Conservation (phyloP, 176 grass and related monocot genomes). For the Areca catechu region DNA sequence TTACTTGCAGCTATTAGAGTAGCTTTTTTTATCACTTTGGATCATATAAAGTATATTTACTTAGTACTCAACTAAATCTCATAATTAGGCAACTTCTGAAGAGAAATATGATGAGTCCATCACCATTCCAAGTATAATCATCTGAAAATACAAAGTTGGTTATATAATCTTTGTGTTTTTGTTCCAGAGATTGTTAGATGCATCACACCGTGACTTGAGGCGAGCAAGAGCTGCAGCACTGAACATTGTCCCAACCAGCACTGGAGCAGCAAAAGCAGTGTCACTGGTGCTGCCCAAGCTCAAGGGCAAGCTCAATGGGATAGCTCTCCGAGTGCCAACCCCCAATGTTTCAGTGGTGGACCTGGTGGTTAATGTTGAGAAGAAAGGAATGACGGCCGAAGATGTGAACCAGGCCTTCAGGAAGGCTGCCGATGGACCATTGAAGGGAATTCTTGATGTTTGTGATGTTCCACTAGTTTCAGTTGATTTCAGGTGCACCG, state of each 20-base stretch:
- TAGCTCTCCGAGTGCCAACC: constrained; percentile 94
- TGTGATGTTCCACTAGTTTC: constrained; percentile 87
- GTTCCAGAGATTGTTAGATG: constrained; percentile 70
- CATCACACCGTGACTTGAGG: constrained; percentile 83
- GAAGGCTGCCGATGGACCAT: constrained; percentile 48
- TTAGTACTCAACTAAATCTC: no score
- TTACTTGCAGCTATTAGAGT: no score
- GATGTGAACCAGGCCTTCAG: constrained; percentile 83
- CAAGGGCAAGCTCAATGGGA: constrained; percentile 96
- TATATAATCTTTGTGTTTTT: no score
- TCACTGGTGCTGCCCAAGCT: constrained; percentile 86
- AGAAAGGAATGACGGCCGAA: constrained; percentile 72
- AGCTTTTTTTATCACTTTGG: no score
- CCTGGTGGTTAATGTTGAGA: constrained; percentile 83
- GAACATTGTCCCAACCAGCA: constrained; percentile 98
- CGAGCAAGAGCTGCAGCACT: constrained; percentile 73
- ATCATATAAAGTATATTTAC: no score
- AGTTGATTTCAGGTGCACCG: constrained; percentile 88
- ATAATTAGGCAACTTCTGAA: no score
- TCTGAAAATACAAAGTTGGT: no score
- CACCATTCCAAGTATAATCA: no score
- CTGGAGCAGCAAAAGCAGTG: constrained; percentile 84
- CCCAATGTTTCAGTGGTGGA: constrained; percentile 96
- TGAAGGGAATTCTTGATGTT: constrained; percentile 66
- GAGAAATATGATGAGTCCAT: no score